Percentiles rank a stretch among this genome's conserved stretches.
Evolutionary conservation across 108 stramenopile genomes (phyloP).

Genomic region (Pseudonitzschia pungens): DNA sequence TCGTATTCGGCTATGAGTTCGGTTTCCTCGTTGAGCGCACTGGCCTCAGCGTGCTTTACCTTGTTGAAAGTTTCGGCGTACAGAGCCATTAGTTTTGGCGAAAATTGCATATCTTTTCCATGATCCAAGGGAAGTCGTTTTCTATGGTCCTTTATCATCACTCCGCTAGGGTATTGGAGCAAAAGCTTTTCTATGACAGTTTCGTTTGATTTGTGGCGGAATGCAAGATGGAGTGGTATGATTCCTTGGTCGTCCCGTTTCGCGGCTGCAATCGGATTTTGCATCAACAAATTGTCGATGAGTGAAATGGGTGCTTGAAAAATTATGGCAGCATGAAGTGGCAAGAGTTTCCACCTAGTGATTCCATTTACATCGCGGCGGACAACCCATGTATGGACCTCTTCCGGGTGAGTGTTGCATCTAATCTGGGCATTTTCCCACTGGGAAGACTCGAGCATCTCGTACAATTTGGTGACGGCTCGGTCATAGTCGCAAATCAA

Average conservation of each 20-base stretch:
- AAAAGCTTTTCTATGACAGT: conserved; percentile 58
- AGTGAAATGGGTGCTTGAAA: conserved; percentile 58
- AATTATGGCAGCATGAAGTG: conserved; percentile 72
- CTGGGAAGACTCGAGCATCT: conserved; percentile 64
- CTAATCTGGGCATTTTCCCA: conserved; percentile 62
- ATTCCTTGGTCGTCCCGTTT: conserved; percentile 77
- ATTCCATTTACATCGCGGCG: conserved; percentile 29
- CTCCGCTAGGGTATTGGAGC: conserved; percentile 61
- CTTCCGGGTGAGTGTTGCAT: conserved; percentile 56
- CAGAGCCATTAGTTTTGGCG: conserved; percentile 30
- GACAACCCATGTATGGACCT: conserved; percentile 74
- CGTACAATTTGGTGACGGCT: conserved; percentile 59
- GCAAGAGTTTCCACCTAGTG: conserved; percentile 72
- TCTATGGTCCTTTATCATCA: conserved; percentile 53
- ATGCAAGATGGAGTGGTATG: conserved; percentile 77
- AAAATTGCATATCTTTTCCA: conserved; percentile 34
- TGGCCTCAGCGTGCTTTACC: not conserved
- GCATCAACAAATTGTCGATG: conserved; percentile 49
- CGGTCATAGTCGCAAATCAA: conserved; percentile 56
- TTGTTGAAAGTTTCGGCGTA: conserved; percentile 41
- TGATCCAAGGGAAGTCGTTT: conserved; percentile 49
- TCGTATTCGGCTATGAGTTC: conserved; percentile 11
- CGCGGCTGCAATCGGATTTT: conserved; percentile 49
- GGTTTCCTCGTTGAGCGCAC: not conserved
- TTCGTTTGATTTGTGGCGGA: conserved; percentile 60